A percentile compares a stretch with the other conserved stretches of the same genome.
Conservation (phyloP, 257 asterid species). For the Knoxia roxburghii region DNA sequence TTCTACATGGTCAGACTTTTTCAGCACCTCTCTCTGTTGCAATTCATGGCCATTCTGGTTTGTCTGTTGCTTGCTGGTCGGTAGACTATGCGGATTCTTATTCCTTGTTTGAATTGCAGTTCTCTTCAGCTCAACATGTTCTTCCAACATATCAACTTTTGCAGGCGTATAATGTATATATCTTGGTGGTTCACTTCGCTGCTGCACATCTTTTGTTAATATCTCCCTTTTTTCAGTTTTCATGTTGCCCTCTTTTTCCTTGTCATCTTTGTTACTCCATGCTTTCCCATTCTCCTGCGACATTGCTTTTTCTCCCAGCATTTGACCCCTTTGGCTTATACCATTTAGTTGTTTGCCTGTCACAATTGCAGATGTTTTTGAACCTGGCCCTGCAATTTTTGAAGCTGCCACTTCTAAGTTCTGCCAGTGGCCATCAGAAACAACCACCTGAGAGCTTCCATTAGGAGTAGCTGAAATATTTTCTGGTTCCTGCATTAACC, state of each 20-base stretch:
- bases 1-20: slow-evolving; percentile 29
- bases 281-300: slow-evolving; percentile 31
- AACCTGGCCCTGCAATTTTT: slow-evolving; percentile 19
- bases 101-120: slow-evolving; percentile 25
- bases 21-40: slow-evolving; percentile 25
- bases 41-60: slow-evolving; percentile 21
- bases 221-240: slow-evolving; percentile 16
- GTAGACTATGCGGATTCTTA: slow-evolving; percentile 27
- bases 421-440: slow-evolving; percentile 25
- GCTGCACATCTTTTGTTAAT: slow-evolving; percentile 16
- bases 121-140: slow-evolving; percentile 17
- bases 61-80: slow-evolving; percentile 28
- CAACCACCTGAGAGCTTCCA: slow-evolving; percentile 21
- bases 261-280: slow-evolving; percentile 20
- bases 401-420: slow-evolving; percentile 16
- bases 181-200: slow-evolving; percentile 27
- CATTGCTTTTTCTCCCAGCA: slow-evolving; percentile 17
- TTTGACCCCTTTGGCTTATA: slow-evolving; percentile 24
- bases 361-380: slow-evolving; percentile 10
- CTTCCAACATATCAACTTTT: slow-evolving; percentile 13
- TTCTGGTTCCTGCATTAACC: slow-evolving; percentile 27
- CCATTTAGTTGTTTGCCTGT: slow-evolving; percentile 27
- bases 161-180: no score
- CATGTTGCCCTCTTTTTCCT: slow-evolving; percentile 25
- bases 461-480: slow-evolving; percentile 13